phyloP scores from a whole-genome alignment of 805 yeast species.

The Komagataella populi region DNA sequence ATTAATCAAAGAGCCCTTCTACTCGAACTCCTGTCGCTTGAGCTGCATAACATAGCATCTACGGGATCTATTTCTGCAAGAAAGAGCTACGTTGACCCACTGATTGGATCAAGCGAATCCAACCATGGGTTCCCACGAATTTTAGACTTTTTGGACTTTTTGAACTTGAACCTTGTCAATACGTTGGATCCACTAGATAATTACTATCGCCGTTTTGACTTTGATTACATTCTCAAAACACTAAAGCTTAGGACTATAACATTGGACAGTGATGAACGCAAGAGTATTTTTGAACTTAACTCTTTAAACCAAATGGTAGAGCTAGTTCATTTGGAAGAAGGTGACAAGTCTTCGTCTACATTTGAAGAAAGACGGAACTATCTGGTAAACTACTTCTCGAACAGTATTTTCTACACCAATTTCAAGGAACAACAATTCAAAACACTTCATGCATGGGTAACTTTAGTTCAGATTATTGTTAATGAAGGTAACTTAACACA shows the following conservation, averaged over 20 bases:
- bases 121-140: conserved; percentile 53
- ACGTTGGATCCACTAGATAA: conserved; percentile 27
- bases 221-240: conserved; percentile 26
- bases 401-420: conserved; percentile 29
- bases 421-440: conserved; percentile 40
- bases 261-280: conserved; percentile 8
- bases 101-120: conserved; percentile 37
- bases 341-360: conserved; percentile 1
- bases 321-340: background rate
- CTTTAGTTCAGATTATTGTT: conserved; percentile 59
- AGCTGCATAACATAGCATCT: conserved; percentile 44
- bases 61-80: conserved; percentile 36
- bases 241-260: conserved; percentile 16
- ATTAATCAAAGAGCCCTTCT: conserved; percentile 45
- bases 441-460: conserved; percentile 74
- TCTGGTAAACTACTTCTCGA: conserved; percentile 25
- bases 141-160: conserved; percentile 54
- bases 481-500: conserved; percentile 41
- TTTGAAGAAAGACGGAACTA: conserved; percentile 12
- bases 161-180: conserved; percentile 23
- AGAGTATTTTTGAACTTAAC: background rate
- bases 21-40: conserved; percentile 55
- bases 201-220: conserved; percentile 21
- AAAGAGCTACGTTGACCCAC: conserved; percentile 32
- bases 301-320: background rate